Evolutionary conservation across 2,329 filamentous ascomycete genomes (phyloP).

Genomic region (Fusarium pininemorale): DNA sequence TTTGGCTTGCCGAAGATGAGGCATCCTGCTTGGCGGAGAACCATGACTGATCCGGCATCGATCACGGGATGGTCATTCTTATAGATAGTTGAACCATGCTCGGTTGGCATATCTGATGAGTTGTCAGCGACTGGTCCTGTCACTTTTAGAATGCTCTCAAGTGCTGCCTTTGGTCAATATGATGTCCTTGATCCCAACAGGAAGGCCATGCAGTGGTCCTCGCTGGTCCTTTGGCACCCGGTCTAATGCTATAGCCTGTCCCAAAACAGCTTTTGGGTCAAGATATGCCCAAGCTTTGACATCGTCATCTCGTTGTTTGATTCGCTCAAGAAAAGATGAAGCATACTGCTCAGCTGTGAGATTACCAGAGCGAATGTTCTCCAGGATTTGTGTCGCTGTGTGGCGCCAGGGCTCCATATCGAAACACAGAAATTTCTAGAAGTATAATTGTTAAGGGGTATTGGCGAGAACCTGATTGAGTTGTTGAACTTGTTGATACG

Average conservation of each 20-base stretch:
- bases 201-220: slow-evolving; percentile 65
- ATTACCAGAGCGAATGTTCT: slow-evolving; percentile 49
- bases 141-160: slow-evolving; percentile 25
- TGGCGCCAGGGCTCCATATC: slow-evolving; percentile 16
- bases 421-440: accelerated
- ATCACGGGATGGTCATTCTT: slow-evolving; percentile 51
- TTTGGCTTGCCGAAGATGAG: slow-evolving; percentile 57
- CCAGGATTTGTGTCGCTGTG: slow-evolving; percentile 54
- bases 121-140: neutral
- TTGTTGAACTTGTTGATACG: too few species aligned
- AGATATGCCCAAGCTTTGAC: slow-evolving; percentile 63
- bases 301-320: slow-evolving; percentile 52
- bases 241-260: slow-evolving; percentile 61
- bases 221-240: slow-evolving; percentile 55
- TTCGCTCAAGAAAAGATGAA: slow-evolving; percentile 55
- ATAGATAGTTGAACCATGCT: slow-evolving; percentile 64
- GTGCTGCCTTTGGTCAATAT: slow-evolving; percentile 62
- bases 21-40: slow-evolving; percentile 63
- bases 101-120: slow-evolving; percentile 61
- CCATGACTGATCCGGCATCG: slow-evolving; percentile 61
- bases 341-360: slow-evolving; percentile 62
- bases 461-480: too few species aligned
- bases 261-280: slow-evolving; percentile 54
- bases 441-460: neutral
- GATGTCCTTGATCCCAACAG: slow-evolving; percentile 68